Evolutionary conservation across 106 monocot genomes (phyloP).

Genomic region (Ottelia alismoides): DNA sequence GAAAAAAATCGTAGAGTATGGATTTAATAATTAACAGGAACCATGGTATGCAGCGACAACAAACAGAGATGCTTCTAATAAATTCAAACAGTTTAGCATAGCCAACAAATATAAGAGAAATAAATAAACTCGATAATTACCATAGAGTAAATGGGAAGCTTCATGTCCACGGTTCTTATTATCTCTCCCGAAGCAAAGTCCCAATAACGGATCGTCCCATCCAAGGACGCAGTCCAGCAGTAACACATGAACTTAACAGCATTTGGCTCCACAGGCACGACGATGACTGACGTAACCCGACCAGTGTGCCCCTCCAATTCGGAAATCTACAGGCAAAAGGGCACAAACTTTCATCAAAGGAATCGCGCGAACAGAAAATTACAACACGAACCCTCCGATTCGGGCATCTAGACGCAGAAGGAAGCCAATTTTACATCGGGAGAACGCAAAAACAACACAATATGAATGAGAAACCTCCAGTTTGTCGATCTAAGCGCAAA

Average conservation of each 20-base stretch:
- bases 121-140: background rate
- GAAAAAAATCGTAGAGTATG: too few species aligned
- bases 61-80: background rate
- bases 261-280: conserved; percentile 8
- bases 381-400: too few species aligned
- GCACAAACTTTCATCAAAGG: background rate
- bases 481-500: too few species aligned
- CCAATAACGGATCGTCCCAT: conserved; percentile 20
- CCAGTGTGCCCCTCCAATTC: conserved; percentile 24
- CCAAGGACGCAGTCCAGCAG: conserved; percentile 24
- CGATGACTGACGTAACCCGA: conserved; percentile 12
- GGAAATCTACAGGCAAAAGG: conserved; percentile 4
- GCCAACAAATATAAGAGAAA: too few species aligned
- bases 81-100: too few species aligned
- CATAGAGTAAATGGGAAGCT: conserved; percentile 8
- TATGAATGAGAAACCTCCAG: too few species aligned
- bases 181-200: conserved; percentile 13
- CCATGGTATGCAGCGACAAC: background rate
- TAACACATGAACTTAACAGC: conserved; percentile 6
- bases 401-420: too few species aligned
- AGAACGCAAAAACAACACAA: too few species aligned
- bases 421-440: too few species aligned
- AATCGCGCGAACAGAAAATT: too few species aligned
- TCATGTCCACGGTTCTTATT: conserved; percentile 4
- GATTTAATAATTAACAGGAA: too few species aligned